Percentiles rank a stretch among this genome's conserved stretches.
phyloP scores from a whole-genome alignment of 768 basidiomycete genomes.

The Lentinula aciculospora region DNA sequence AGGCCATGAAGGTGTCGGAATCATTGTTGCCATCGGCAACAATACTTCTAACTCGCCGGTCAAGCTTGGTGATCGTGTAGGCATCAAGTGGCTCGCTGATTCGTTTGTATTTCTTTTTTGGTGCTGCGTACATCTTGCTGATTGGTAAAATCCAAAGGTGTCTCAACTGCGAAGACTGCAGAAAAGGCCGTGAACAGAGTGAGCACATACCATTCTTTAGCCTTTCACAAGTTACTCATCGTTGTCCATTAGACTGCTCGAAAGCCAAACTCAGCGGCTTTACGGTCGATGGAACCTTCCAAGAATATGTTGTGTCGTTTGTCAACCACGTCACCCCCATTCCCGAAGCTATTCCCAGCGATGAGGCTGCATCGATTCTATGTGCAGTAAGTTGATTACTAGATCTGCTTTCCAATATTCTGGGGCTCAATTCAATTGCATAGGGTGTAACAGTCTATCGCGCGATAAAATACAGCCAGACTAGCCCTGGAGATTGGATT shows the following conservation, averaged over 20 bases:
- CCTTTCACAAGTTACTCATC: background rate
- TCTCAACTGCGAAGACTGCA: slow-evolving; percentile 70
- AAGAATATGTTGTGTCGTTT: slow-evolving; percentile 64
- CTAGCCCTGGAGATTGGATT: slow-evolving; percentile 68
- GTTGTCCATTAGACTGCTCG: slow-evolving; percentile 42
- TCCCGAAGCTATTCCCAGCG: slow-evolving; percentile 59
- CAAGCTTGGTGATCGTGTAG: slow-evolving; percentile 74
- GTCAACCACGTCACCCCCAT: slow-evolving; percentile 75
- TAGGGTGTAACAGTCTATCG: slow-evolving; percentile 81
- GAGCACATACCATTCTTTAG: slow-evolving; percentile 16
- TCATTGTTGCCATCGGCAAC: slow-evolving; percentile 72
- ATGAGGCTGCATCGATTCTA: slow-evolving; percentile 68
- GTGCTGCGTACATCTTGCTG: background rate
- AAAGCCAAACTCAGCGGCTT: slow-evolving; percentile 63
- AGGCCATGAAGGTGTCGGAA: slow-evolving; percentile 83
- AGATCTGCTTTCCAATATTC: background rate
- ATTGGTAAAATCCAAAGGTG: slow-evolving; percentile 28
- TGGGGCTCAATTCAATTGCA: background rate
- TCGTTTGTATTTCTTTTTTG: background rate
- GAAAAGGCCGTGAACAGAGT: slow-evolving; percentile 75
- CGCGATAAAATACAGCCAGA: slow-evolving; percentile 70
- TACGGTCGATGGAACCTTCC: slow-evolving; percentile 74
- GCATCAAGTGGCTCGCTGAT: slow-evolving; percentile 72
- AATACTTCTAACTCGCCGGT: slow-evolving; percentile 55
- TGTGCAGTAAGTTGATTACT: slow-evolving; percentile 38